Conservation (phyloP, 2,329 filamentous ascomycete species). For the Lasiodiplodia theobromae region DNA sequence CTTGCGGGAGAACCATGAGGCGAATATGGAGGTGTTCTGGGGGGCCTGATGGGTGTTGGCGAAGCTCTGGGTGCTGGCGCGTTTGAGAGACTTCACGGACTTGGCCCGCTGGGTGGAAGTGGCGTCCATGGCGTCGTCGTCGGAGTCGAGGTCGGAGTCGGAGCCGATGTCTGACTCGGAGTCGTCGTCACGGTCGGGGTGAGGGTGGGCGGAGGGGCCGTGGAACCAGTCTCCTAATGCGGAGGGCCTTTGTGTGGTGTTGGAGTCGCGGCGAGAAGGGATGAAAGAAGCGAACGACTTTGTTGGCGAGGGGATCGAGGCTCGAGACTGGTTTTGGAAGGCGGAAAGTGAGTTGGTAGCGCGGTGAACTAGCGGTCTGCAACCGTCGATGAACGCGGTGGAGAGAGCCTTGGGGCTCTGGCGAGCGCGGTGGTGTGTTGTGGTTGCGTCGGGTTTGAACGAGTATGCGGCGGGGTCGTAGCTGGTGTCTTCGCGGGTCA, state of each 20-base stretch:
- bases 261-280: conserved; percentile 38
- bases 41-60: conserved; percentile 32
- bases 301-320: conserved; percentile 46
- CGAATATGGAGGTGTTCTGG: conserved; percentile 39
- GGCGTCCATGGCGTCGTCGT: conserved; percentile 31
- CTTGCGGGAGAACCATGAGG: conserved; percentile 30
- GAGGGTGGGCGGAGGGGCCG: conserved; percentile 57
- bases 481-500: conserved; percentile 24
- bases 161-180: conserved; percentile 36
- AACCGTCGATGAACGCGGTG: conserved; percentile 47
- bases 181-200: conserved; percentile 31
- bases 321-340: conserved; percentile 47
- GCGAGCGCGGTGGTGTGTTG: conserved; percentile 43
- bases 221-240: conserved; percentile 60
- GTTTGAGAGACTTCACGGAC: conserved; percentile 12
- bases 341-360: conserved; percentile 41
- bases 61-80: conserved; percentile 2
- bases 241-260: conserved; percentile 4
- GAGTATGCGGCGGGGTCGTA: conserved; percentile 31
- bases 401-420: conserved; percentile 42
- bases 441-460: conserved; percentile 38
- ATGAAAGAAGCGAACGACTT: conserved; percentile 51
- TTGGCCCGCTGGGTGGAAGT: conserved; percentile 4
- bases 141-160: conserved; percentile 39
- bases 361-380: conserved; percentile 43